Percentiles rank a stretch among this genome's conserved stretches.
phyloP scores from a whole-genome alignment of 1,284 basidiomycete genomes.

The Boletus sp. region DNA sequence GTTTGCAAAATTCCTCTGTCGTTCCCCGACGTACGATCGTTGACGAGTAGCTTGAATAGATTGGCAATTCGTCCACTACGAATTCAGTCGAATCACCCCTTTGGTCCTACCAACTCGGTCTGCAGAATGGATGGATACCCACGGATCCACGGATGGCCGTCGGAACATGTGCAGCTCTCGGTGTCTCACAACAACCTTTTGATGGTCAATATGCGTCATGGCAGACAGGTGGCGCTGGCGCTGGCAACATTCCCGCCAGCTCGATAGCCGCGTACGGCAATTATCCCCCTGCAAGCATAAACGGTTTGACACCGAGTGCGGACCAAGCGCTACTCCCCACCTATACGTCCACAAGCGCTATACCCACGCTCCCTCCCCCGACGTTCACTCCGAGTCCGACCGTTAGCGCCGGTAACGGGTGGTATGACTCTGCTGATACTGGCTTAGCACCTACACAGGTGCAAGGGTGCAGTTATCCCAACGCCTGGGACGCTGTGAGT shows the following conservation, averaged over 20 bases:
- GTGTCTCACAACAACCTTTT: constrained; percentile 48
- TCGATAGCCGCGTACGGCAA: constrained; percentile 45
- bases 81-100: constrained; percentile 65
- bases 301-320: constrained; percentile 24
- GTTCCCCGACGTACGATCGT: not conserved
- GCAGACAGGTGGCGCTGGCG: constrained; percentile 77
- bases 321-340: constrained; percentile 45
- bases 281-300: constrained; percentile 56
- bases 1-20: constrained; percentile 23
- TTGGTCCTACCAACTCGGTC: constrained; percentile 83
- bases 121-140: constrained; percentile 79
- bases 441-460: constrained; percentile 55
- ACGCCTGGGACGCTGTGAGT: constrained; percentile 57
- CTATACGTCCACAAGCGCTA: constrained; percentile 68
- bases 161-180: constrained; percentile 64
- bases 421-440: constrained; percentile 65
- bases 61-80: constrained; percentile 62
- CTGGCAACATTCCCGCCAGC: constrained; percentile 55
- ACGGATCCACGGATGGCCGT: constrained; percentile 66
- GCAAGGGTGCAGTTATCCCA: constrained; percentile 62
- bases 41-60: constrained; percentile 40
- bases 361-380: constrained; percentile 60
- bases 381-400: constrained; percentile 51
- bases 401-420: constrained; percentile 64
- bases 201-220: constrained; percentile 61